Evolutionary conservation across 2,329 filamentous ascomycete species (phyloP), one percentile per base, ranked within the genome.

Genomic region (Colletotrichum cuscutae): DNA sequence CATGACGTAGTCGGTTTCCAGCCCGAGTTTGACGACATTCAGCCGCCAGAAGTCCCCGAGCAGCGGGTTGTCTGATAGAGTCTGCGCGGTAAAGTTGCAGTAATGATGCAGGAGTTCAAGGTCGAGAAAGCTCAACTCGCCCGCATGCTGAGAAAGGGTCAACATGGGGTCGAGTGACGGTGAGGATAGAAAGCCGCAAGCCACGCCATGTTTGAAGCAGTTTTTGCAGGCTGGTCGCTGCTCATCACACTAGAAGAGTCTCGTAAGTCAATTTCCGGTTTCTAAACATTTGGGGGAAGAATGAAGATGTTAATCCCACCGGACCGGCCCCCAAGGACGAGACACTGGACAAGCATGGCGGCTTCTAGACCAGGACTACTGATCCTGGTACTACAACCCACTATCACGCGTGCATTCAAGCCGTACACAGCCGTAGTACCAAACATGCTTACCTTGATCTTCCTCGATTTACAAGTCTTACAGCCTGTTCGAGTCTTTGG

Each of bases 101-200:
- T 83, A 89, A 78, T 89, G 86, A 76, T 89, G 86, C 7, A 90
- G 80, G 1, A 90, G 82, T 74, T 89, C 86, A 9, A 89, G 81
- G 58, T 89, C 86, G 12, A 83, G 76, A 1, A 86, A 74, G 28
- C 84, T 84, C 22, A 85, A 76, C 7, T 74, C 66, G 42, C 76
- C 35, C 28, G 69, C 61, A 15, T 73, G 72, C 52, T 61, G 65
- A n/a, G 66, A 63, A 11, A 19, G 69, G 32, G 74, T 73, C 3
- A 75, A 28, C 8, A 72, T 71, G 9, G 57, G 28, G 22, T 72
- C 53, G 63, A 64, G 57, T 13, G 68, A 60, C 5, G 49, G 67
- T 8, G 62, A 67, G 13, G 53, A 62, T 53, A 80, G 63, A 64
- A 81, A 84, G 63, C 83, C 82, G 73, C 83, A 85, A 59, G 78